Evolutionary conservation across 495 filamentous ascomycete species (phyloP), one percentile per base, ranked within the genome.

Genomic region (Poronia punctata): DNA sequence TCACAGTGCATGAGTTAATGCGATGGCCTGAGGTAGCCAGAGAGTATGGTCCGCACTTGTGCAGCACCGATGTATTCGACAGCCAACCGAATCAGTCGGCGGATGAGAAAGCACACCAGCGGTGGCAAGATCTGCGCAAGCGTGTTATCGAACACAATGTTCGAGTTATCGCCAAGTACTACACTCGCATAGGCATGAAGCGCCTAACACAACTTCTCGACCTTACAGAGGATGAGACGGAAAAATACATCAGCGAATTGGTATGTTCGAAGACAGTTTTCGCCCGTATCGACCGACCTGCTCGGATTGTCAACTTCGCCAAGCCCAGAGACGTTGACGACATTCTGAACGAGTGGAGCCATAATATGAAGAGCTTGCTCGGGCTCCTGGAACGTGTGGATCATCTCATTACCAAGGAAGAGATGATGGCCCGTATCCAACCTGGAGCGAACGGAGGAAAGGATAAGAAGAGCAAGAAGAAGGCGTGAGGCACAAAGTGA

Each of bases 71-170:
- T 56, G 83, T 98, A 49, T 98, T 98, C 61, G 78, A 79, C 51
- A 66, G 68, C 12, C 61, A 74, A 28, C 56, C 74, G 25, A 72
- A 72, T 45, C 73, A 81, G 51, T 74, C 77, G 7, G 57, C 59
- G 11, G 87, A 95, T 45, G 73, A 80, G 43, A 83, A 94, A 64
- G 82, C 88, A 9, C 64, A 83, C 64, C 74, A 75, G 52, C 74
- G 92, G 59, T 97, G 86, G 87, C 76, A 88, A 60, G 93, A 95
- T 55, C 73, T 98, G 45, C 86, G 92, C 44, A 95, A 94, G 71
- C 87, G 92, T 22, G 92, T 98, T 40, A 98, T 98, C 55, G 92
- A 98, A 68, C 92, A 98, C 67, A 98, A 98, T 53, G 92, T 98
- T 29, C 84, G 92, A 27, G 92, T 97, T 6, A 76, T 98, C 8